Evolutionary conservation across 2,329 filamentous ascomycete species (phyloP).

Genomic region (Beauveria brongniartii): DNA sequence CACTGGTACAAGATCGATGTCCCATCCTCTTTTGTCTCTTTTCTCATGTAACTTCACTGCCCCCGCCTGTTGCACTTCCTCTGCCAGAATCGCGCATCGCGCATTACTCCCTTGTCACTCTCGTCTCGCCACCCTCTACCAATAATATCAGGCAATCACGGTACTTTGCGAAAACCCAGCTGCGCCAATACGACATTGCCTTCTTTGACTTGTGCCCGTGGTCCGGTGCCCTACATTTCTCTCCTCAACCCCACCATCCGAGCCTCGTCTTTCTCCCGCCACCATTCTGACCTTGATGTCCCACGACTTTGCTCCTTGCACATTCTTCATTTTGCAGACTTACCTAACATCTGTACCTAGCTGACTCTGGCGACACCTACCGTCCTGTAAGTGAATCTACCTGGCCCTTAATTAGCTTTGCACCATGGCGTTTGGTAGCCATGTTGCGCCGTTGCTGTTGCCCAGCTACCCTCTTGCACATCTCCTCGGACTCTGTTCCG

Average conservation of each 20-base stretch:
- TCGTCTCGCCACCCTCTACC: neutral
- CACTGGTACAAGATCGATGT: constrained; percentile 5
- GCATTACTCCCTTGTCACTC: neutral
- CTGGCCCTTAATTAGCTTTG: constrained; percentile 5
- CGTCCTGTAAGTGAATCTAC: constrained; percentile 43
- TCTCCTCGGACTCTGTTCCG: neutral
- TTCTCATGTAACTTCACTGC: constrained; percentile 1
- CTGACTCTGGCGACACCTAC: constrained; percentile 53
- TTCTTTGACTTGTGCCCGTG: neutral
- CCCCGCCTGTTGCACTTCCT: neutral
- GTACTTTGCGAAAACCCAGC: neutral
- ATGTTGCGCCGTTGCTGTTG: neutral
- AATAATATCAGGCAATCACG: neutral
- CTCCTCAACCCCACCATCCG: constrained; percentile 6
- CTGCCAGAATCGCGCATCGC: neutral
- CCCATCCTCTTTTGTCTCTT: neutral
- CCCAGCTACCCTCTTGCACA: neutral
- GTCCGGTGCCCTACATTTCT: neutral
- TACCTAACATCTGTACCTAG: constrained; percentile 40
- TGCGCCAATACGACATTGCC: neutral
- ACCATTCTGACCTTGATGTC: constrained; percentile 14
- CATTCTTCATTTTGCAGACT: neutral
- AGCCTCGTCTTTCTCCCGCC: constrained; percentile 14
- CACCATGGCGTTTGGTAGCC: neutral
- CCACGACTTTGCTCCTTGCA: constrained; percentile 13